Evolutionary conservation across 495 filamentous ascomycete genomes (phyloP).

Genomic region (Penicillium longicatenatum): DNA sequence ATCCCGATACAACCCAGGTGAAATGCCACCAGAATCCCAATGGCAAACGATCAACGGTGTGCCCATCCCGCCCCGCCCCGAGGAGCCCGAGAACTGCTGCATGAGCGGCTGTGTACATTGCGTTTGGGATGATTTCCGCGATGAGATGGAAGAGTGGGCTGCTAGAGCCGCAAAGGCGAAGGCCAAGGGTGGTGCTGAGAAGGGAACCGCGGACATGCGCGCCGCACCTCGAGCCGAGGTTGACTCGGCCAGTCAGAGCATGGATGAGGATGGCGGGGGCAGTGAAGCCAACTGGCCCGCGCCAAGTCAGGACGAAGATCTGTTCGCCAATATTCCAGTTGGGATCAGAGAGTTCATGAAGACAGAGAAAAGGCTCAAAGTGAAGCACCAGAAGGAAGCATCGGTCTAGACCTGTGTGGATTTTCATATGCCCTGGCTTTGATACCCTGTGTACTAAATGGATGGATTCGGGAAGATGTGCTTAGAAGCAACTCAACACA

Average conservation of each 20-base stretch:
- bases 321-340: slow-evolving; percentile 84
- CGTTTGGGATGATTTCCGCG: slow-evolving; percentile 89
- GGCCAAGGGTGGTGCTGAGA: slow-evolving; percentile 24
- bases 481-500: not conserved
- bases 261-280: slow-evolving; percentile 83
- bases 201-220: slow-evolving; percentile 37
- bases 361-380: slow-evolving; percentile 87
- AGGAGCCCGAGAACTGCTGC: slow-evolving; percentile 97
- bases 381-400: slow-evolving; percentile 58
- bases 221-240: slow-evolving; percentile 39
- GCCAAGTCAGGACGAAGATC: slow-evolving; percentile 41
- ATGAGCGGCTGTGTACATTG: slow-evolving; percentile 99
- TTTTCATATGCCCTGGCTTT: not conserved
- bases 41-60: slow-evolving; percentile 74
- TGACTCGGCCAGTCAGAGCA: slow-evolving; percentile 50
- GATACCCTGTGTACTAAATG: slow-evolving; percentile 3
- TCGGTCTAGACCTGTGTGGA: slow-evolving; percentile 10
- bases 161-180: slow-evolving; percentile 58
- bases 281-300: slow-evolving; percentile 67
- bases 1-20: slow-evolving; percentile 56
- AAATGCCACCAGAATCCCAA: slow-evolving; percentile 40
- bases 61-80: slow-evolving; percentile 76
- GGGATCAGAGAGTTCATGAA: slow-evolving; percentile 98
- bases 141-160: slow-evolving; percentile 90
- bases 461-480: not conserved